Evolutionary conservation across 2,329 filamentous ascomycete genomes (phyloP), one percentile per base, ranked within the genome.

Genomic region (Aspergillus aculeatinus): DNA sequence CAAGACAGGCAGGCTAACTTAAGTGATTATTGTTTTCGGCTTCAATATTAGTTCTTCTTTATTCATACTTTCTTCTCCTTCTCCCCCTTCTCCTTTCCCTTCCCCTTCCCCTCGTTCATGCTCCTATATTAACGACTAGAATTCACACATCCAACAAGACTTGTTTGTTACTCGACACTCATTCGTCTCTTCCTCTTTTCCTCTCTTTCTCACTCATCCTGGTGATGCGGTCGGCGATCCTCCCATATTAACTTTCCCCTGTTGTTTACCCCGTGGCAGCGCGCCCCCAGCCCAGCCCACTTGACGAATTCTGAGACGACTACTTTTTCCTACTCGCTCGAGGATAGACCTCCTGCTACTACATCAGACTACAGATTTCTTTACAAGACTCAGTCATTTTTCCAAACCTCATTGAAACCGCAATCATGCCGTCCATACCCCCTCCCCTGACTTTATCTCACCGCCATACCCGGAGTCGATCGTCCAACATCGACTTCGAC

Each of bases 361-460:
- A n/a, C 11, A 9, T 33, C 19, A 11, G 6, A 44, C 5, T 44
- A 44, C 39, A 19, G n/a, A 44, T 9, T 7, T 9, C 39, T 10
- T 54, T n/a, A 16, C 51, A 21, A 52, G 48, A 57, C 25, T 53
- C 39, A 25, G 16, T 16, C 27, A 55, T 19, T 27, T 14, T 58
- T 55, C 57, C 56, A 60, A 21, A 21, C 21, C 62, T 51, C 47
- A 29, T 56, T 47, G 65, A 60, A 62, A 29, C 48, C 42, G 53
- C 60, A 59, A 62, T 2, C 62, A 67, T 74, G 68, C 68, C 72
- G 50, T 66, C 71, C 60, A 67, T 70, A 62, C 70, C 72, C 59
- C 69, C 73, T 68, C 72, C 72, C 68, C 68, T 73, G 68, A 72
- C 72, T 58, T 68, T 76, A 56, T 67, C 69, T 68, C 76, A 77